phyloP scores from a whole-genome alignment of 2,329 filamentous ascomycete genomes.

The Cytospora piceicola region DNA sequence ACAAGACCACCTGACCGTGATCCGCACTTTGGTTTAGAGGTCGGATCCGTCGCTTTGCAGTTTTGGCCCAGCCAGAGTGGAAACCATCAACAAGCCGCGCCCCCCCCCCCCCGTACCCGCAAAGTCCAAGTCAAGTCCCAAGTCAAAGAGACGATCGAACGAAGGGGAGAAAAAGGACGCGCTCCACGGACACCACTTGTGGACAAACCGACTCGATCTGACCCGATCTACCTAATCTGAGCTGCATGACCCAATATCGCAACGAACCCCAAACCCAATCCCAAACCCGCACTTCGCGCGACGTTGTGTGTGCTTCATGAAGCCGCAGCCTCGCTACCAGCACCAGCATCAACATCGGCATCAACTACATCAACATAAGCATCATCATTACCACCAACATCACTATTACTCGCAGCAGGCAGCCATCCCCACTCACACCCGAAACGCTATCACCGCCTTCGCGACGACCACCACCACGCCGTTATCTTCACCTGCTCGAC shows the following conservation, averaged over 20 bases:
- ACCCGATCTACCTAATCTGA: slow-evolving; percentile 3
- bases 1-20: neutral
- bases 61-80: neutral
- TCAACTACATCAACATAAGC: neutral
- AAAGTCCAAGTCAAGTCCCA: neutral
- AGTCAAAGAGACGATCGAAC: neutral
- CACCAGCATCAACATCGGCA: neutral
- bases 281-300: slow-evolving; percentile 11
- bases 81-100: neutral
- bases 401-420: slow-evolving; percentile 7
- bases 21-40: neutral
- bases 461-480: slow-evolving; percentile 23
- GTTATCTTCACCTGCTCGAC: slow-evolving; percentile 10
- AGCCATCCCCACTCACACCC: slow-evolving; percentile 25
- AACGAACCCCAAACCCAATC: neutral
- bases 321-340: slow-evolving; percentile 24
- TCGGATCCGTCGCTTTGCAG: neutral
- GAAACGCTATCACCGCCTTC: slow-evolving; percentile 21
- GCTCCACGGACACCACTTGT: neutral
- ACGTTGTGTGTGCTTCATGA: slow-evolving; percentile 20
- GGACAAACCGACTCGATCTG: neutral
- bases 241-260: slow-evolving; percentile 13
- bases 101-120: neutral
- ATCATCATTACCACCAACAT: neutral
- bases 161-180: neutral